phyloP scores from a whole-genome alignment of 805 yeast species.

The Pichia californica region DNA sequence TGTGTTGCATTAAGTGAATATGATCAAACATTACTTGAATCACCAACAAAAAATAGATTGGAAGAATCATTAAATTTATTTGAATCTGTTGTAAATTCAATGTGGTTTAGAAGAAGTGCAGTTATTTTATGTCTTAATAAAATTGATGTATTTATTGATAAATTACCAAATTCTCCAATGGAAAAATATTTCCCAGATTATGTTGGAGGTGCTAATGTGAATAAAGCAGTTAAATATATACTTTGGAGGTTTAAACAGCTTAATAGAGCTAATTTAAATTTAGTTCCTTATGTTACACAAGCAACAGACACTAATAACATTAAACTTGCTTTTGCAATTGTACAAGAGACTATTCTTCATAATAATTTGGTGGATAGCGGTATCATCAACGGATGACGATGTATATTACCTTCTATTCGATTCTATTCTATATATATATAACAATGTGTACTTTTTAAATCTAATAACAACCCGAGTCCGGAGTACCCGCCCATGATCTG shows the following conservation, averaged over 20 bases:
- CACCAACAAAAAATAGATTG: conserved; percentile 64
- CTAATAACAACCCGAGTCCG: too few relatives aligned
- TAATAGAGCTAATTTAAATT: conserved; percentile 72
- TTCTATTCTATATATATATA: too few relatives aligned
- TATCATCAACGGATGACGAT: conserved; percentile 31
- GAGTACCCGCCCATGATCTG: too few relatives aligned
- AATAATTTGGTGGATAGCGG: conserved; percentile 53
- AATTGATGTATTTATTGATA: conserved; percentile 84
- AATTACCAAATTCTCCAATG: conserved; percentile 72
- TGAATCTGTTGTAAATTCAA: conserved; percentile 84
- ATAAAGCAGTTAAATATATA: conserved; percentile 87
- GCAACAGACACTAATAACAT: conserved; percentile 92
- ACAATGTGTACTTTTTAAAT: too few relatives aligned
- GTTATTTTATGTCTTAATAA: conserved; percentile 83
- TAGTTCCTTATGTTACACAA: conserved; percentile 89
- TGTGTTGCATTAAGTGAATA: conserved; percentile 90
- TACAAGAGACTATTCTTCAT: conserved; percentile 50
- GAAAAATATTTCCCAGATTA: conserved; percentile 85
- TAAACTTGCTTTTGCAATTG: conserved; percentile 64
- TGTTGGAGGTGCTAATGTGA: conserved; percentile 82
- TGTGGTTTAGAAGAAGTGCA: conserved; percentile 88
- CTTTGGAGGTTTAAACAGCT: conserved; percentile 85
- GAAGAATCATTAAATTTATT: conserved; percentile 79
- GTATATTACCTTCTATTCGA: background rate
- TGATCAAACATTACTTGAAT: conserved; percentile 80